These are phyloP conservation scores for Neoscytalidium dimidiatum DNA, from an alignment of 2,329 filamentous ascomycete species.

Conservation along the genomic window DNA sequence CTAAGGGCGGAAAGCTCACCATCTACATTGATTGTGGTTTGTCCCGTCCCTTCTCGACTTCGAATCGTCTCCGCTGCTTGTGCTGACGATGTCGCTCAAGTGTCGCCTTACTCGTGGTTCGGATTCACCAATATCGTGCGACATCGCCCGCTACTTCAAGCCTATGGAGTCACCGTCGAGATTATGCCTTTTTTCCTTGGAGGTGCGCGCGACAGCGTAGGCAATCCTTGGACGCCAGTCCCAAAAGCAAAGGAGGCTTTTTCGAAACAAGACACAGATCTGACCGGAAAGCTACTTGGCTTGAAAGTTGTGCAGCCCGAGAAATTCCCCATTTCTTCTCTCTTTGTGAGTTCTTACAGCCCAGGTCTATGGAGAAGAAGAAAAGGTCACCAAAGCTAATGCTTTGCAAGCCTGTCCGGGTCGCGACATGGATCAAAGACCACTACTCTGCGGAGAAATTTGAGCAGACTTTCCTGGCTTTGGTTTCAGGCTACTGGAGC, in stretches of 20 bases:
- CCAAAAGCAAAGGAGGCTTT: constrained; percentile 15
- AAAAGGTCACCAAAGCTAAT: neutral
- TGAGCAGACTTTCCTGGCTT: constrained; percentile 19
- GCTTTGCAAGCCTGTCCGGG: constrained; percentile 15
- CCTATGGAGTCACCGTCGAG: constrained; percentile 19
- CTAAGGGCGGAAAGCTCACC: constrained; percentile 4
- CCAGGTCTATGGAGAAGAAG: neutral
- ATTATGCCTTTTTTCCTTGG: constrained; percentile 22
- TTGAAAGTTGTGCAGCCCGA: neutral
- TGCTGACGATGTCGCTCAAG: neutral
- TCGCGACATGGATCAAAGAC: constrained; percentile 21
- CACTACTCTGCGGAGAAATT: constrained; percentile 21
- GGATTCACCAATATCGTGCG: constrained; percentile 20
- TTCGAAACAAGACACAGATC: neutral
- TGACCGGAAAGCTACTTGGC: neutral
- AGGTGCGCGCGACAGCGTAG: constrained; percentile 18
- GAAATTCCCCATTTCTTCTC: neutral
- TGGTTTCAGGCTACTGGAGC: constrained; percentile 20
- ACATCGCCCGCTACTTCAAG: constrained; percentile 16
- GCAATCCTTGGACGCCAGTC: constrained; percentile 18
- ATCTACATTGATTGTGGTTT: constrained; percentile 19
- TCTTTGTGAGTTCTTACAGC: neutral
- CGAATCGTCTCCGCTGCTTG: neutral
- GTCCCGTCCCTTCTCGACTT: neutral
- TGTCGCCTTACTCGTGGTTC: constrained; percentile 22